Conservation (phyloP, 2,329 filamentous ascomycete genomes). For the Hirsutella thompsonii region DNA sequence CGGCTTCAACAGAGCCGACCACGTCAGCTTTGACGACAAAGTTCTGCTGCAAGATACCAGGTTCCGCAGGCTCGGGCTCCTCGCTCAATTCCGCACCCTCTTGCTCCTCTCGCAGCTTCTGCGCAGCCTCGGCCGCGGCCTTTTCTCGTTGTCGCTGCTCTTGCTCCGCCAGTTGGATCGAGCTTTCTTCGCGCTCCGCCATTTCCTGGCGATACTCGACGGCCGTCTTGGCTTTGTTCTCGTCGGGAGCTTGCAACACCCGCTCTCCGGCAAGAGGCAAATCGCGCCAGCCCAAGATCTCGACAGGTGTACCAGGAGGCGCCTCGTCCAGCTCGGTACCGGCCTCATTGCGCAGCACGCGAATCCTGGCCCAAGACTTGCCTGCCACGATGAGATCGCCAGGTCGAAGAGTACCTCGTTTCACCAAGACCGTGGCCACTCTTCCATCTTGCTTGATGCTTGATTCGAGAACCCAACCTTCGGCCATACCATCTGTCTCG, state of each 20-base stretch:
- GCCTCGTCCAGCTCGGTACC: constrained; percentile 61
- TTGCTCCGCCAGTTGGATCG: constrained; percentile 66
- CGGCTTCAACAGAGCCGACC: constrained; percentile 84
- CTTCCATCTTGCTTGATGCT: constrained; percentile 76
- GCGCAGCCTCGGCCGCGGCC: constrained; percentile 24
- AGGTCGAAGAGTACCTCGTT: constrained; percentile 67
- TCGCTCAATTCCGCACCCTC: constrained; percentile 19
- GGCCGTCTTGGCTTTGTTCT: constrained; percentile 67
- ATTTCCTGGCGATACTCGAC: constrained; percentile 64
- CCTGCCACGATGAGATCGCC: constrained; percentile 84
- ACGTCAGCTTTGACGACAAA: constrained; percentile 92
- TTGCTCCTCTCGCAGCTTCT: constrained; percentile 20
- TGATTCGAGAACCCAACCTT: constrained; percentile 91
- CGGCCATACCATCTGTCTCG: constrained; percentile 60
- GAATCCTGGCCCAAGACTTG: constrained; percentile 76
- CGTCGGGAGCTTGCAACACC: constrained; percentile 69
- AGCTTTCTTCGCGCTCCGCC: constrained; percentile 58
- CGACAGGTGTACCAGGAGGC: constrained; percentile 76
- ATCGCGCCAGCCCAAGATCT: constrained; percentile 89
- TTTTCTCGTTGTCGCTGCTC: constrained; percentile 49
- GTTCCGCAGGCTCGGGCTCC: constrained; percentile 18
- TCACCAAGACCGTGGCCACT: constrained; percentile 78
- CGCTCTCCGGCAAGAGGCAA: constrained; percentile 72
- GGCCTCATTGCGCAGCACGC: constrained; percentile 72
- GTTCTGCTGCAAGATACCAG: constrained; percentile 45